A percentile compares a stretch with the other conserved stretches of the same genome.
Evolutionary conservation across 2,329 filamentous ascomycete genomes (phyloP).

Genomic region (Colletotrichum lentis): DNA sequence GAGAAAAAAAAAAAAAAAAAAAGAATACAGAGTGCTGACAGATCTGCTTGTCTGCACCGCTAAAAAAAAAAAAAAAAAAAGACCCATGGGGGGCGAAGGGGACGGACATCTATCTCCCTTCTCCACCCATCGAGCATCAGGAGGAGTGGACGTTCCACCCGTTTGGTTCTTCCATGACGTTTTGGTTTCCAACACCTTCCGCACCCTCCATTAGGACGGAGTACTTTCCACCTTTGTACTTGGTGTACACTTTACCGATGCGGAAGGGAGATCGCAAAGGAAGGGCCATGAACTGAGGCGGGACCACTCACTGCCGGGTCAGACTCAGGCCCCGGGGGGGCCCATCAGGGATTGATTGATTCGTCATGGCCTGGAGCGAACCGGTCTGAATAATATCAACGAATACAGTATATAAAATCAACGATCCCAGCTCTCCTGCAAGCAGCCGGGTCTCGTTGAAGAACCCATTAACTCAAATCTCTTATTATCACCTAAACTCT

Average conservation of each 20-base stretch:
- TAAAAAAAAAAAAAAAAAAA: no score
- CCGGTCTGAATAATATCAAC: not conserved
- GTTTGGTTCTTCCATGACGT: constrained; percentile 35
- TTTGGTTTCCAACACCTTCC: constrained; percentile 25
- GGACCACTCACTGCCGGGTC: not conserved
- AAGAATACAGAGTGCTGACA: constrained; percentile 4
- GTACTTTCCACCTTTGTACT: no score
- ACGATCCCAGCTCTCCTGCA: not conserved
- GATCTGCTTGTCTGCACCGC: not conserved
- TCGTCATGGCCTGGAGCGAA: constrained; percentile 11
- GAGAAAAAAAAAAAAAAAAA: constrained; percentile 1
- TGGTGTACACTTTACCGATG: not conserved
- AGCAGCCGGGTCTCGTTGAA: not conserved
- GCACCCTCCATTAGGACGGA: constrained; percentile 7
- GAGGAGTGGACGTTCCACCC: constrained; percentile 17
- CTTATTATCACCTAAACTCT: not conserved
- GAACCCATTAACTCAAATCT: not conserved
- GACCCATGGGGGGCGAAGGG: no score
- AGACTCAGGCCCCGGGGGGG: no score
- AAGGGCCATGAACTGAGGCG: not conserved
- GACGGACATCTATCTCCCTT: no score
- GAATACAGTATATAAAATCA: constrained; percentile 11
- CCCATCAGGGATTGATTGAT: no score
- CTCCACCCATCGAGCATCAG: not conserved
- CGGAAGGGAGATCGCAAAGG: not conserved